phyloP scores from a whole-genome alignment of 2,329 filamentous ascomycete genomes.

The Xylaria sp. region DNA sequence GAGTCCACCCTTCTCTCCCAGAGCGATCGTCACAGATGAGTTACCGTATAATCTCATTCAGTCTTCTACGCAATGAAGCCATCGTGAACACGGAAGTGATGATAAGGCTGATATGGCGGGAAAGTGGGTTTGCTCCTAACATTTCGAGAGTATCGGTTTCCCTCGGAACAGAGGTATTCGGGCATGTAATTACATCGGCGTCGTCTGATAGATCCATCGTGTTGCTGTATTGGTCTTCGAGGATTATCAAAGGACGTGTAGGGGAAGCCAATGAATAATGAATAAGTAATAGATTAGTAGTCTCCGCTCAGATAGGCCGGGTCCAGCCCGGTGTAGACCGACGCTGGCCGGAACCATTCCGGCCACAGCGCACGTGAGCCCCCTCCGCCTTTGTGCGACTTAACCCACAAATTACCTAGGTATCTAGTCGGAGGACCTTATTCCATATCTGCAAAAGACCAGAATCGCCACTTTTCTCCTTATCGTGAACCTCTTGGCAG shows the following conservation, averaged over 20 bases:
- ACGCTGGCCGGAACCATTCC: conserved; percentile 39
- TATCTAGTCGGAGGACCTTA: too few species aligned
- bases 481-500: too few species aligned
- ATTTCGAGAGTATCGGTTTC: background rate
- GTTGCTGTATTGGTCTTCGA: background rate
- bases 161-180: background rate
- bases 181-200: background rate
- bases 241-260: background rate
- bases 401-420: background rate
- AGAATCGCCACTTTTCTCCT: background rate
- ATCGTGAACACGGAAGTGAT: conserved; percentile 21
- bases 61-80: conserved; percentile 7
- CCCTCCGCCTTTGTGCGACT: conserved; percentile 13
- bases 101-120: conserved; percentile 7
- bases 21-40: background rate
- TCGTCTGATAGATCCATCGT: background rate
- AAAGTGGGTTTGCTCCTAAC: background rate
- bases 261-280: conserved; percentile 12
- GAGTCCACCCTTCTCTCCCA: conserved; percentile 8
- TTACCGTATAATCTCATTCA: background rate
- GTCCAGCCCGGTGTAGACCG: conserved; percentile 32
- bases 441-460: too few species aligned
- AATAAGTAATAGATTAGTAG: conserved; percentile 35
- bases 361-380: conserved; percentile 37
- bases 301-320: conserved; percentile 30